These are phyloP conservation scores for Ascocoryne sarcoides DNA, from an alignment of 2,329 filamentous ascomycete genomes.

Conservation along the genomic window DNA sequence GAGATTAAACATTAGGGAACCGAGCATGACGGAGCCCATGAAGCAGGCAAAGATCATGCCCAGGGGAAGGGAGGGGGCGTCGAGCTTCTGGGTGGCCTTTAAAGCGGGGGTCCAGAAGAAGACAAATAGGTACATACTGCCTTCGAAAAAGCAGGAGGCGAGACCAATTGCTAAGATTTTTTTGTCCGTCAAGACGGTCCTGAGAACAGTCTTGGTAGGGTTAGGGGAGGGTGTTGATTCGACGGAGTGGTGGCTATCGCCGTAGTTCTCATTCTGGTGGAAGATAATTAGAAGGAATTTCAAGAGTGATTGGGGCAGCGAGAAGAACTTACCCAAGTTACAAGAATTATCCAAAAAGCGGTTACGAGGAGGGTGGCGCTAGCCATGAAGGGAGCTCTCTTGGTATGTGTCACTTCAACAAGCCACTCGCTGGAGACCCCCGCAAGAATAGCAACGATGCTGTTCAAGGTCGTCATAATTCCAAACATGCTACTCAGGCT, in stretches of 20 bases:
- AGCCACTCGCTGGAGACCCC: slow-evolving; percentile 45
- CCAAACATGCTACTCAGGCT: slow-evolving; percentile 45
- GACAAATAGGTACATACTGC: slow-evolving; percentile 53
- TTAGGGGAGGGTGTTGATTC: slow-evolving; percentile 8
- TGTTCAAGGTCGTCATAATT: slow-evolving; percentile 43
- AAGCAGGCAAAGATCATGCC: slow-evolving; percentile 48
- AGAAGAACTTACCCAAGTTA: slow-evolving; percentile 36
- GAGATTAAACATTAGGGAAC: slow-evolving; percentile 44
- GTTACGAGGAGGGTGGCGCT: slow-evolving; percentile 33
- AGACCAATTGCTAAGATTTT: slow-evolving; percentile 43
- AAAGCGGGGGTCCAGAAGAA: slow-evolving; percentile 53
- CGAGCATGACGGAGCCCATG: slow-evolving; percentile 51
- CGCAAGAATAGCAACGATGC: slow-evolving; percentile 44
- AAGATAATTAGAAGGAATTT: neutral
- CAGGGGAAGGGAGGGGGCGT: slow-evolving; percentile 36
- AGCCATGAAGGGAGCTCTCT: slow-evolving; percentile 44
- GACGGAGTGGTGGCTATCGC: slow-evolving; percentile 23
- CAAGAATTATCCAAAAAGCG: slow-evolving; percentile 38
- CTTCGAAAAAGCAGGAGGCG: slow-evolving; percentile 50
- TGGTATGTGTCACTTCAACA: slow-evolving; percentile 38
- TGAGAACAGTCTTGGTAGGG: slow-evolving; percentile 15
- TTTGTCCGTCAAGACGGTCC: slow-evolving; percentile 31
- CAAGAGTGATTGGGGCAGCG: too few relatives aligned
- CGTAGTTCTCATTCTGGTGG: slow-evolving; percentile 42
- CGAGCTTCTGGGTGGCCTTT: slow-evolving; percentile 31